Evolutionary conservation across 2,329 filamentous ascomycete genomes (phyloP).

Genomic region (Hirsutella rhossiliensis): DNA sequence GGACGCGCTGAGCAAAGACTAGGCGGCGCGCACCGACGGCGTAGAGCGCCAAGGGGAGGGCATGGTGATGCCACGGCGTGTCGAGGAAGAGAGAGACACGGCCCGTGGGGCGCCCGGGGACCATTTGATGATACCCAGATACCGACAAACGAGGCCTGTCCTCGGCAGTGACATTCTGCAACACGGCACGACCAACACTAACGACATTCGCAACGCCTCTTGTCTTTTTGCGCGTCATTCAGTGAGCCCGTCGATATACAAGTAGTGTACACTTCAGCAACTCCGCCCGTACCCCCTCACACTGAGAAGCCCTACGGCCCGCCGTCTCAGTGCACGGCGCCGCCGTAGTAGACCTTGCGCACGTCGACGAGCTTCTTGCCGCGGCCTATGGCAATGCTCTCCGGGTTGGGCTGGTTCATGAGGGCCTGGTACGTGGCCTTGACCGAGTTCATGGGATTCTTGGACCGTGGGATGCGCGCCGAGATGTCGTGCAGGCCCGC

Average conservation of each 20-base stretch:
- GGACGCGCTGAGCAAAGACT: conserved; percentile 18
- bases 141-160: too few relatives aligned
- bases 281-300: background rate
- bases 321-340: conserved; percentile 45
- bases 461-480: conserved; percentile 68
- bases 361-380: conserved; percentile 96
- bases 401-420: conserved; percentile 71
- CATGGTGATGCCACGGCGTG: too few relatives aligned
- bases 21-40: too few relatives aligned
- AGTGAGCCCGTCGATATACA: background rate
- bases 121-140: too few relatives aligned
- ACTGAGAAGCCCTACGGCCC: background rate
- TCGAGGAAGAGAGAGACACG: too few relatives aligned
- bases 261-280: background rate
- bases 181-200: too few relatives aligned
- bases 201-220: too few relatives aligned
- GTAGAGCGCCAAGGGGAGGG: too few relatives aligned
- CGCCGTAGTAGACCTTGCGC: conserved; percentile 93
- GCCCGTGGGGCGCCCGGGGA: too few relatives aligned
- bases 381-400: conserved; percentile 77
- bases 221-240: background rate
- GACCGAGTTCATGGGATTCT: conserved; percentile 96
- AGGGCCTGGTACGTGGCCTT: conserved; percentile 83
- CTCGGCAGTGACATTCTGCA: too few relatives aligned
- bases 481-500: conserved; percentile 81